Percentiles rank a stretch among this genome's conserved stretches.
phyloP scores from a whole-genome alignment of 768 basidiomycete genomes.

The Neoboletus magnificus region DNA sequence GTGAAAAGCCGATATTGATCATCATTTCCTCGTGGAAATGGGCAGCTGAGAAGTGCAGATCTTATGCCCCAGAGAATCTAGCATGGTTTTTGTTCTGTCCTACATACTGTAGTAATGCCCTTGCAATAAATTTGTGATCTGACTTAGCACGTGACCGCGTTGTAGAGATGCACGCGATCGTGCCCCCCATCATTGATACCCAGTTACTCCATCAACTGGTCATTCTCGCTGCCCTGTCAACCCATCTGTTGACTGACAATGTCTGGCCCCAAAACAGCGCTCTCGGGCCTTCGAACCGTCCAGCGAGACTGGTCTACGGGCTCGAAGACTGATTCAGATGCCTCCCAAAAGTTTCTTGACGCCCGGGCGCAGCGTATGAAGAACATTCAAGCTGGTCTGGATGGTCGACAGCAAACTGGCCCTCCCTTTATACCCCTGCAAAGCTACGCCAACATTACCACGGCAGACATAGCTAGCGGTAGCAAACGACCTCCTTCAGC shows the following conservation, averaged over 20 bases:
- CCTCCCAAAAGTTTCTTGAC: conserved; percentile 21
- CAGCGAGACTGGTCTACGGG: conserved; percentile 61
- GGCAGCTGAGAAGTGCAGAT: conserved; percentile 44
- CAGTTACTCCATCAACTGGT: background rate
- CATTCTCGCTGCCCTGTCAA: background rate
- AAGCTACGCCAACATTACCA: conserved; percentile 11
- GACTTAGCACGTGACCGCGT: conserved; percentile 22
- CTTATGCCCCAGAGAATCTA: conserved; percentile 27
- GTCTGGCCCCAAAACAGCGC: conserved; percentile 34
- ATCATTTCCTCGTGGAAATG: conserved; percentile 46
- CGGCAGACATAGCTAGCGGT: conserved; percentile 21
- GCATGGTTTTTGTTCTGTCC: conserved; percentile 36
- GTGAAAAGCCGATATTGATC: conserved; percentile 65
- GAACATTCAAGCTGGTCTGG: conserved; percentile 57
- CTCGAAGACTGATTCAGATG: conserved; percentile 31
- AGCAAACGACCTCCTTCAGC: conserved; percentile 33
- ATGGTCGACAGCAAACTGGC: conserved; percentile 36
- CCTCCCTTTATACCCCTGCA: conserved; percentile 7
- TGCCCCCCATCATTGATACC: background rate
- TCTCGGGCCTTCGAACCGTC: conserved; percentile 60
- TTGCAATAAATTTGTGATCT: background rate
- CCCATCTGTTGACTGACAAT: conserved; percentile 7
- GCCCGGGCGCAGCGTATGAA: conserved; percentile 43
- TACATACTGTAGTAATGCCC: conserved; percentile 18
- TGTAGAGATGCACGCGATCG: background rate